Percentiles rank a stretch among this genome's conserved stretches.
Conservation (phyloP, 164 flowering plant genomes). For the Nymphaea thermarum region DNA sequence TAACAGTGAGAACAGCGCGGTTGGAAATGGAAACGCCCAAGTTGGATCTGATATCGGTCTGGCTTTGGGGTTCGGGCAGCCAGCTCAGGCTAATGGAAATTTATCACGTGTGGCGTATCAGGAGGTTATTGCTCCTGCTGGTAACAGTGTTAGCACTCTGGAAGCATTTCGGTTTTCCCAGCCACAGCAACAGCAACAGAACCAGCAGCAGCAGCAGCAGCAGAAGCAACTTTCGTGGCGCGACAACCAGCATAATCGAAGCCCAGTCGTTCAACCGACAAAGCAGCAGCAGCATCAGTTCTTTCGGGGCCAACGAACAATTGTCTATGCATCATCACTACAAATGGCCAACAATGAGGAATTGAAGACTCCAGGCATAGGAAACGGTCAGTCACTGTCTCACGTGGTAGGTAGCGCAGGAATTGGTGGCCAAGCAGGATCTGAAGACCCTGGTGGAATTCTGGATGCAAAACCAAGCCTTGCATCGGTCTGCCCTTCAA, state of each 20-base stretch:
- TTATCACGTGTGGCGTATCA: neutral
- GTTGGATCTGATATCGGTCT: neutral
- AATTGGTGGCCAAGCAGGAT: neutral
- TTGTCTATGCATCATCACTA: conserved; percentile 31
- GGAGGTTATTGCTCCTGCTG: neutral
- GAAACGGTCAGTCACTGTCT: conserved; percentile 16
- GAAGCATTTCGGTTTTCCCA: neutral
- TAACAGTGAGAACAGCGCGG: neutral
- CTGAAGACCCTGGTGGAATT: conserved; percentile 27
- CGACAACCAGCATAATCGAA: neutral
- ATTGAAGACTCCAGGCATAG: conserved; percentile 30
- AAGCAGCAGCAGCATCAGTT: conserved; percentile 7
- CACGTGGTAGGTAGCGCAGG: neutral
- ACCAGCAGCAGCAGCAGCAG: neutral
- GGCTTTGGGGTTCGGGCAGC: neutral
- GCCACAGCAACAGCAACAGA: neutral
- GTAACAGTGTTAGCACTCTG: neutral
- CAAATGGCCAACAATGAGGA: conserved; percentile 22
- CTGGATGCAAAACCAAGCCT: conserved; percentile 16
- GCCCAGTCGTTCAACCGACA: conserved; percentile 1
- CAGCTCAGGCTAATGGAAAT: neutral
- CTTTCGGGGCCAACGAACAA: conserved; percentile 27
- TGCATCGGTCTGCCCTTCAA: conserved; percentile 2
- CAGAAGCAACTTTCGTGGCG: conserved; percentile 1
- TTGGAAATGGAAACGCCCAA: neutral